A percentile compares a stretch with the other conserved stretches of the same genome.
phyloP scores from a whole-genome alignment of 2,329 filamentous ascomycete species.

The Chaetomiaceae sp. region DNA sequence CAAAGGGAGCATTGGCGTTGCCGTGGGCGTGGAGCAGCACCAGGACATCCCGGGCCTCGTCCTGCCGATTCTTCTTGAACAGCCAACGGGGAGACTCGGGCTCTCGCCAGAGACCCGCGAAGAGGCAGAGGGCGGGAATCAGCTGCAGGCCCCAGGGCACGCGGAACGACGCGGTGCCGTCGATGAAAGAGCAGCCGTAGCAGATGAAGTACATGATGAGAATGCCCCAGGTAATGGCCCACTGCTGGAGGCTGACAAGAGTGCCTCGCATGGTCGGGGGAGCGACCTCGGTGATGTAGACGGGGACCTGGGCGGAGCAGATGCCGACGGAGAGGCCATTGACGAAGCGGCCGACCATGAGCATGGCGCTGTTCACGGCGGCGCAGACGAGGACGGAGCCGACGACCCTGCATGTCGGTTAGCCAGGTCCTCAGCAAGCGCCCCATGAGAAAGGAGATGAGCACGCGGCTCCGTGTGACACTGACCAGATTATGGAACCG shows the following conservation, averaged over 20 bases:
- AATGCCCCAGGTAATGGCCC: constrained; percentile 45
- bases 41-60: constrained; percentile 45
- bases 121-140: constrained; percentile 41
- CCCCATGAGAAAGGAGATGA: too few species aligned
- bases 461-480: neutral
- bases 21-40: constrained; percentile 60
- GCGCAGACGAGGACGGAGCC: constrained; percentile 45
- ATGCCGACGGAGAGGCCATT: constrained; percentile 70
- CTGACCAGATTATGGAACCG: constrained; percentile 48
- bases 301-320: constrained; percentile 66
- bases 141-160: constrained; percentile 47
- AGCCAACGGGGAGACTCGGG: constrained; percentile 50
- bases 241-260: constrained; percentile 43
- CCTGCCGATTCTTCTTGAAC: constrained; percentile 45
- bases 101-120: constrained; percentile 39
- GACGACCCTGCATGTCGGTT: constrained; percentile 37
- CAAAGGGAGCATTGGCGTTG: constrained; percentile 60
- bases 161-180: constrained; percentile 44
- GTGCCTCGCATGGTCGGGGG: constrained; percentile 43
- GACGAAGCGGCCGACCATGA: constrained; percentile 65
- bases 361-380: constrained; percentile 48
- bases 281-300: constrained; percentile 64
- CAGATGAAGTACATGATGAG: constrained; percentile 46
- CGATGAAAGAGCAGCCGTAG: constrained; percentile 43
- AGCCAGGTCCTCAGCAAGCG: neutral